Percentiles rank a stretch among this genome's conserved stretches.
Evolutionary conservation across 495 filamentous ascomycete genomes (phyloP).

Genomic region (Aspergillus carlsbadensis): DNA sequence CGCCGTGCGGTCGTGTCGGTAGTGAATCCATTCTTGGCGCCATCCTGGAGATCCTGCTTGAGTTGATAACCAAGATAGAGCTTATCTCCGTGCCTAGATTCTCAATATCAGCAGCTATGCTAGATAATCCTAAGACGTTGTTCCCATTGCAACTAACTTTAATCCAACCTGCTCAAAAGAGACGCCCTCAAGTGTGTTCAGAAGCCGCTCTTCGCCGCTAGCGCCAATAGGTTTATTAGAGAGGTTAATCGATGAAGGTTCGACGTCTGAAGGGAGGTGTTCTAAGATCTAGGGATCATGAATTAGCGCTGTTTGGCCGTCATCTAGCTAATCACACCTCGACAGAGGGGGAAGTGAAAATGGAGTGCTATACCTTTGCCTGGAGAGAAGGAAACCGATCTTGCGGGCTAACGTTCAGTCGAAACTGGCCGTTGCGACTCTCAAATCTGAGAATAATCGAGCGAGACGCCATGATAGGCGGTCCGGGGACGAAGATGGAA

Average conservation of each 20-base stretch:
- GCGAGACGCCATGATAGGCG: constrained; percentile 40
- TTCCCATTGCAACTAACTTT: constrained; percentile 47
- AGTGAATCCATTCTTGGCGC: constrained; percentile 36
- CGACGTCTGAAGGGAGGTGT: constrained; percentile 65
- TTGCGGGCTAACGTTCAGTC: constrained; percentile 46
- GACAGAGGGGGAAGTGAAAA: not conserved
- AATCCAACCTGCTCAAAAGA: constrained; percentile 70
- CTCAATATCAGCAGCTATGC: constrained; percentile 7
- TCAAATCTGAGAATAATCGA: constrained; percentile 53
- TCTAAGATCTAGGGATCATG: constrained; percentile 52
- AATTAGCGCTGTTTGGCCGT: not conserved
- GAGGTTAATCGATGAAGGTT: constrained; percentile 71
- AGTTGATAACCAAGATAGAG: constrained; percentile 80
- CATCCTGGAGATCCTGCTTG: constrained; percentile 48
- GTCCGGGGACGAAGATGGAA: not conserved
- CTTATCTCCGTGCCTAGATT: constrained; percentile 78
- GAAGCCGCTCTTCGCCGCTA: constrained; percentile 67
- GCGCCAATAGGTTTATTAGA: constrained; percentile 76
- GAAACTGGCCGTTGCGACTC: constrained; percentile 57
- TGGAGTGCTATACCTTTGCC: constrained; percentile 33
- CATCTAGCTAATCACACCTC: not conserved
- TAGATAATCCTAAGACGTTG: not conserved
- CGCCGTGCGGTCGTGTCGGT: constrained; percentile 33
- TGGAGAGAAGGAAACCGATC: constrained; percentile 47
- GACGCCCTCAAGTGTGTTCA: constrained; percentile 65